Percentiles rank a stretch among this genome's conserved stretches.
Evolutionary conservation across 306 rosid genomes (phyloP).

Genomic region (Delonix regia): DNA sequence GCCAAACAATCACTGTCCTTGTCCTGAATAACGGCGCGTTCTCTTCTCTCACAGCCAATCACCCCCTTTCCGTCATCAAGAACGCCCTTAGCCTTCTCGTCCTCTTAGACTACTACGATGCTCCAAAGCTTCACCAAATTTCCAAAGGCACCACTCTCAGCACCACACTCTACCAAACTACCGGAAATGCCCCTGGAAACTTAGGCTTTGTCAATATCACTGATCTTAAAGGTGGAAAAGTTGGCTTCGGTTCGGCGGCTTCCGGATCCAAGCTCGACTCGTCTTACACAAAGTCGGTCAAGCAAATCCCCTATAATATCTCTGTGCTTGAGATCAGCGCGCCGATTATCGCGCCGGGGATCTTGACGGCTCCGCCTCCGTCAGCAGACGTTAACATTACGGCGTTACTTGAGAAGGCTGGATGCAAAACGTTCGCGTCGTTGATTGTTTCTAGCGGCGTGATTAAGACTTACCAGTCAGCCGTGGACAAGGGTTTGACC

Average conservation of each 20-base stretch:
- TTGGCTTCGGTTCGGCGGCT: constrained; percentile 84
- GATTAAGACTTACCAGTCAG: constrained; percentile 61
- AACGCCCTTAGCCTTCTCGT: constrained; percentile 74
- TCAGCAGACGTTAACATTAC: constrained; percentile 69
- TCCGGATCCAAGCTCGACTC: constrained; percentile 93
- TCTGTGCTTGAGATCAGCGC: constrained; percentile 78
- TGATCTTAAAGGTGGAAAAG: constrained; percentile 82
- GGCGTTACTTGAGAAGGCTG: constrained; percentile 76
- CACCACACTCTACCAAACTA: constrained; percentile 90
- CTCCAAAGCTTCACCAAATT: constrained; percentile 75
- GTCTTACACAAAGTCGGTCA: constrained; percentile 71
- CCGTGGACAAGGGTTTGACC: constrained; percentile 73
- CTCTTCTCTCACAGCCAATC: constrained; percentile 58
- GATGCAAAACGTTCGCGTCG: constrained; percentile 70
- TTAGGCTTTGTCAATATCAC: constrained; percentile 91
- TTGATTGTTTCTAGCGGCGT: constrained; percentile 62
- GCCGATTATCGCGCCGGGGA: constrained; percentile 76
- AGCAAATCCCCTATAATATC: constrained; percentile 80
- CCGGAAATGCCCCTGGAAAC: constrained; percentile 77
- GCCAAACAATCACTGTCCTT: constrained; percentile 79
- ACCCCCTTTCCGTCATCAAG: constrained; percentile 82
- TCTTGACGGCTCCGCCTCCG: constrained; percentile 85
- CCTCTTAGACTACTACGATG: constrained; percentile 85
- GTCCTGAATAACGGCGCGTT: constrained; percentile 66
- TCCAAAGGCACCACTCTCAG: constrained; percentile 71